Percentiles rank a stretch among this genome's conserved stretches.
phyloP scores from a whole-genome alignment of 1,139 yeast species.

The Zygosaccharomyces sapae region DNA sequence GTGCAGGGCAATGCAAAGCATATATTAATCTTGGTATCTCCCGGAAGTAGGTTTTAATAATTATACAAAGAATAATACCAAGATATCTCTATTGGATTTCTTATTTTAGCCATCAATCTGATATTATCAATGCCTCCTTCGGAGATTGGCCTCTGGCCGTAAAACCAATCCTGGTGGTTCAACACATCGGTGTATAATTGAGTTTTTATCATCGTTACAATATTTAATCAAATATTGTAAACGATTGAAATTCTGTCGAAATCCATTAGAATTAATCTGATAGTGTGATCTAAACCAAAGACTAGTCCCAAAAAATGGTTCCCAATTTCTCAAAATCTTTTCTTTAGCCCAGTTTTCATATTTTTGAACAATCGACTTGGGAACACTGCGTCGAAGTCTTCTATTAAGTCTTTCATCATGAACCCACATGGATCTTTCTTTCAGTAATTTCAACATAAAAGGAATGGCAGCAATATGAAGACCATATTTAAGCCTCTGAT shows the following conservation, averaged over 20 bases:
- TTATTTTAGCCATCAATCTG: conserved; percentile 23
- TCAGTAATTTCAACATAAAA: conserved; percentile 16
- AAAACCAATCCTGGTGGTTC: conserved; percentile 16
- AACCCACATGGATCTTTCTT: conserved; percentile 17
- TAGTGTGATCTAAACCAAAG: conserved; percentile 27
- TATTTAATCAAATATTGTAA: conserved; percentile 14
- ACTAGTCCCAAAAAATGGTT: conserved; percentile 25
- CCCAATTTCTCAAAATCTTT: conserved; percentile 7
- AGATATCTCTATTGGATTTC: conserved; percentile 25
- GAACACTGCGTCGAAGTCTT: conserved; percentile 24
- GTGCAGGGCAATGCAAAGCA: conserved; percentile 28
- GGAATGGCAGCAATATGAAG: conserved; percentile 24
- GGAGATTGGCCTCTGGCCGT: conserved; percentile 22
- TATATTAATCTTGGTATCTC: conserved; percentile 13
- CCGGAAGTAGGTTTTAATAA: conserved; percentile 18
- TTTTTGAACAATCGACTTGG: conserved; percentile 23
- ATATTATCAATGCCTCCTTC: conserved; percentile 13
- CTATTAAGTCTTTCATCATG: conserved; percentile 22
- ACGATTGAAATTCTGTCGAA: conserved; percentile 25
- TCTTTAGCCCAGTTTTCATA: conserved; percentile 15
- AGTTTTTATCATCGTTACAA: background rate
- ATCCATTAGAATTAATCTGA: conserved; percentile 29
- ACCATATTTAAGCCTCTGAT: conserved; percentile 20
- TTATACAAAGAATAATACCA: conserved; percentile 24
- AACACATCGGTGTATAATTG: conserved; percentile 10